These are phyloP conservation scores for Backusella luteola DNA, from an alignment of 192 early-diverging fungal species.

Conservation along the genomic window DNA sequence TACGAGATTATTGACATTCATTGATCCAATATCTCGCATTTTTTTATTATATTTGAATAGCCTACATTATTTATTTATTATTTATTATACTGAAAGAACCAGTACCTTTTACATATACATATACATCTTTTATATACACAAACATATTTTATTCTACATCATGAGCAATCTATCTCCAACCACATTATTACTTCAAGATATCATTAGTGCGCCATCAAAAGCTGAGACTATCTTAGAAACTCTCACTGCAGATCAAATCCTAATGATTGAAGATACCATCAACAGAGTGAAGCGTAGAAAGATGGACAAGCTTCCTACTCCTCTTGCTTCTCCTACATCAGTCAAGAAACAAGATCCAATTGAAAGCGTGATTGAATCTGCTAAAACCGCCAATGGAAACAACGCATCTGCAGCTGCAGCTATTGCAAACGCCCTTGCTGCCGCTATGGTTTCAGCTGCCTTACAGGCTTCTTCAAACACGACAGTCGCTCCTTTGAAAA, in stretches of 20 bases:
- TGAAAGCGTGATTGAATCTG: conserved; percentile 4
- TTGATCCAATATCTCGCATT: conserved; percentile 13
- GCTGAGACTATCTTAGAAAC: conserved; percentile 19
- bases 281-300: conserved; percentile 26
- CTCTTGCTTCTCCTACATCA: background rate
- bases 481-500: conserved; percentile 6
- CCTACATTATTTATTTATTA: background rate
- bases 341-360: conserved; percentile 8
- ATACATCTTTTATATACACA: background rate
- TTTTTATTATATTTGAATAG: background rate
- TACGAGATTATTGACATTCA: conserved; percentile 20
- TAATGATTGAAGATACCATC: conserved; percentile 21
- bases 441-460: conserved; percentile 12
- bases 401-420: conserved; percentile 5
- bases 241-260: conserved; percentile 24
- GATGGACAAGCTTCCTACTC: conserved; percentile 13
- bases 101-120: background rate
- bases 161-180: conserved; percentile 12
- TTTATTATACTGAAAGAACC: conserved; percentile 3
- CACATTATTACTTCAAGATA: conserved; percentile 23
- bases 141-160: conserved; percentile 1
- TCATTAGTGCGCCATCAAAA: conserved; percentile 28
- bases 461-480: background rate
- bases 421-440: conserved; percentile 22
- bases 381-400: background rate